A percentile compares a stretch with the other conserved stretches of the same genome.
phyloP scores from a whole-genome alignment of 257 asterid genomes.

The Solanum bulbocastanum region DNA sequence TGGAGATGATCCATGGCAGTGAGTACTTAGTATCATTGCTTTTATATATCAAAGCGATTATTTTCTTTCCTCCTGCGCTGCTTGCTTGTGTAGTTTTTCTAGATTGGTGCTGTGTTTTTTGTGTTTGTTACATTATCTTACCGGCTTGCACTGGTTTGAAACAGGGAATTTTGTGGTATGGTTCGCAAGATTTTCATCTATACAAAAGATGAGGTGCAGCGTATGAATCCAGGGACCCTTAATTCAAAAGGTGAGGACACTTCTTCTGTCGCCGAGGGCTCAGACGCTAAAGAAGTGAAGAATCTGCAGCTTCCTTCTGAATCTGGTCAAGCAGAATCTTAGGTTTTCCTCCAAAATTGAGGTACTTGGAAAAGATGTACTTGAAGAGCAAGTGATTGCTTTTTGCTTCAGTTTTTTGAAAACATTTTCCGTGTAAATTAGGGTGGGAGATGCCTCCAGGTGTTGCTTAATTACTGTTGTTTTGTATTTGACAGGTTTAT shows the following conservation, averaged over 20 bases:
- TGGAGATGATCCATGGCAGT: conserved; percentile 99
- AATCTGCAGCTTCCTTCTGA: conserved; percentile 35
- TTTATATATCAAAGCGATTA: neutral
- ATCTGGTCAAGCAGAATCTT: conserved; percentile 42
- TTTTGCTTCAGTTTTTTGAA: neutral
- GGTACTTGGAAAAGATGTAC: neutral
- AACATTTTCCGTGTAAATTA: neutral
- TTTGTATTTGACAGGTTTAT: neutral
- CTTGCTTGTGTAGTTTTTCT: neutral
- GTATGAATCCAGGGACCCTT: conserved; percentile 72
- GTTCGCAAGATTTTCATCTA: conserved; percentile 76
- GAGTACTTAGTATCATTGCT: conserved; percentile 15
- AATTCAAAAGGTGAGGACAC: conserved; percentile 61
- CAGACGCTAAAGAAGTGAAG: conserved; percentile 55
- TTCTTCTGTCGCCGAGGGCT: conserved; percentile 53
- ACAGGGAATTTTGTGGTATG: conserved; percentile 88
- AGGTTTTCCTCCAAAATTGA: conserved; percentile 10
- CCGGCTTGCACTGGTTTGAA: neutral
- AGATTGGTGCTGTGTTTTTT: neutral
- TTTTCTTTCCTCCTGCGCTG: neutral
- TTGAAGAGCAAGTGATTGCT: neutral
- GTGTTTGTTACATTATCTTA: neutral
- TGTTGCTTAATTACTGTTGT: neutral
- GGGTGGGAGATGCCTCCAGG: neutral
- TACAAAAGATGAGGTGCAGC: conserved; percentile 78